Percentiles rank a stretch among this genome's conserved stretches.
Conservation (phyloP, 371 early-diverging fungal species). For the Mucor racemosus region DNA sequence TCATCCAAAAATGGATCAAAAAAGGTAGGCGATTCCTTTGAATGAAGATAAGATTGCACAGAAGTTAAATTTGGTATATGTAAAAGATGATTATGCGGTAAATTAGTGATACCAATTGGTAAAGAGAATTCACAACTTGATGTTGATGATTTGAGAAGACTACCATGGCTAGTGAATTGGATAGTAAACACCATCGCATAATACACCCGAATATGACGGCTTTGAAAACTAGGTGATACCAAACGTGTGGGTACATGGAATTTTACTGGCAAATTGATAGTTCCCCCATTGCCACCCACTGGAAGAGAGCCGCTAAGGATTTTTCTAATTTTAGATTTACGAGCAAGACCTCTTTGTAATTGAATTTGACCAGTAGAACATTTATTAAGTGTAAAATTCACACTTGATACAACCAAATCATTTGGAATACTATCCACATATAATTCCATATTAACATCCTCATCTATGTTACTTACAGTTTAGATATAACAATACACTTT, state of each 20-base stretch:
- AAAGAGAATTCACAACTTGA: conserved; percentile 27
- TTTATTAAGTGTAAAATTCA: conserved; percentile 31
- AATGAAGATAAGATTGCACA: conserved; percentile 33
- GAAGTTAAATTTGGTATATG: conserved; percentile 41
- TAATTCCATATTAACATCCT: conserved; percentile 25
- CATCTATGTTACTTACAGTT: conserved; percentile 21
- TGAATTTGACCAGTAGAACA: conserved; percentile 33
- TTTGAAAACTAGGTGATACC: conserved; percentile 42
- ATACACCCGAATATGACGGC: conserved; percentile 35
- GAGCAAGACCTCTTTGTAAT: conserved; percentile 37
- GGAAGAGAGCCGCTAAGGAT: conserved; percentile 13
- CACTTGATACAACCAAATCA: conserved; percentile 23
- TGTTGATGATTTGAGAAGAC: conserved; percentile 29
- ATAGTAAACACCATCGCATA: conserved; percentile 31
- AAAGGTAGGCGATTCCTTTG: conserved; percentile 40
- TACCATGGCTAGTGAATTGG: conserved; percentile 22
- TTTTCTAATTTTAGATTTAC: conserved; percentile 16
- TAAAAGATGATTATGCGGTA: conserved; percentile 37
- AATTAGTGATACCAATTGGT: conserved; percentile 42
- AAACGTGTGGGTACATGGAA: conserved; percentile 41
- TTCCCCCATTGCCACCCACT: conserved; percentile 25
- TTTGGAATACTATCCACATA: conserved; percentile 23
- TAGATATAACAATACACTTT: too few relatives aligned
- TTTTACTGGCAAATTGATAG: conserved; percentile 26
- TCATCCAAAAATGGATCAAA: conserved; percentile 41